Evolutionary conservation across 148 eudicot species (phyloP), one percentile per base, ranked within the genome.

Genomic region (Hydrangea macrophylla): DNA sequence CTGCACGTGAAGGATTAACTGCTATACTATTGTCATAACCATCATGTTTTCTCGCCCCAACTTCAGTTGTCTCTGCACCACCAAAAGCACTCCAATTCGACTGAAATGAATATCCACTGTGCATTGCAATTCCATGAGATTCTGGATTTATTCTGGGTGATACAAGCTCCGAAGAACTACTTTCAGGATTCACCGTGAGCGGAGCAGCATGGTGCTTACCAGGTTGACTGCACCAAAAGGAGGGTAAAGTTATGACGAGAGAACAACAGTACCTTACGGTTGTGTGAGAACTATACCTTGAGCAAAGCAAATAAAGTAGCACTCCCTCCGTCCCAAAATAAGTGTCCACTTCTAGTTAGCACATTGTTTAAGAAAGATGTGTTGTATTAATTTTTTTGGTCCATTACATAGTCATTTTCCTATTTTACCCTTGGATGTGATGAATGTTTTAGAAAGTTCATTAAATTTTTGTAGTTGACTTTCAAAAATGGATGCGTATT

Each of bases 141-240:
- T 84, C 88, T 67, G 77, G 85, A 74, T 68, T 77, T 51, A 81
- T 48, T 77, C 85, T 88, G n/a, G 96, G 90, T 48, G 92, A 80
- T 60, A 79, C 28, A 69, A 88, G 85, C 44, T 86, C 94, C 50
- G 77, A 60, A 45, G 70, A 37, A 31, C 65, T 70, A 55, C 71
- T 62, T 27, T 84, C 90, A 50, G 83, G 75, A 54, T 76, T 83
- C 51, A 76, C 44, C 15, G 40, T 58, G 51, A 60, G 71, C 42
- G 82, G 73, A 58, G 70, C 56, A 61, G 66, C 26, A 28, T 67
- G 76, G 60, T 75, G 81, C 76, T 67, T 71, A 68, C 88, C 86
- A 30, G 76, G 54, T 44, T 79, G 77, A 73, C 89, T 85, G 77
- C 22, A 20, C 33, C 45, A 48, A 55, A 72, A 51, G 57, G 53